A percentile compares a stretch with the other conserved stretches of the same genome.
Conservation (phyloP, 768 basidiomycete species). For the Gyrodon lividus region DNA sequence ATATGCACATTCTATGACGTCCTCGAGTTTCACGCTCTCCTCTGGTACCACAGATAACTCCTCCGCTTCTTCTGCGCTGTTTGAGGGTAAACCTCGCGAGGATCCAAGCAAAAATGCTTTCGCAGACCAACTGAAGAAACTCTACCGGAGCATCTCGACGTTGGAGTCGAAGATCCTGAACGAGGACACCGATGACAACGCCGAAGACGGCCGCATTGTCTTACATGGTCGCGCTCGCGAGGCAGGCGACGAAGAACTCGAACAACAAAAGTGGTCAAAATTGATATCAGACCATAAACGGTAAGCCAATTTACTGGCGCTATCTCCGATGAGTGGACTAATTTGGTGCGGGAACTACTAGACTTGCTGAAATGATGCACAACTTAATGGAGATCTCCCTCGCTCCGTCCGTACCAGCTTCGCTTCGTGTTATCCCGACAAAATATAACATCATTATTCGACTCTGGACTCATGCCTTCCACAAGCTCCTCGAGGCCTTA, state of each 20-base stretch:
- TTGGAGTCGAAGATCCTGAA: conserved; percentile 75
- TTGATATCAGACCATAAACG: conserved; percentile 79
- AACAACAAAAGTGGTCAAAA: conserved; percentile 75
- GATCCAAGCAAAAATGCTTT: conserved; percentile 66
- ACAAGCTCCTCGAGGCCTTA: conserved; percentile 86
- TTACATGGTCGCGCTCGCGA: conserved; percentile 34
- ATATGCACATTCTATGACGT: conserved; percentile 65
- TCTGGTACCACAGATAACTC: conserved; percentile 74
- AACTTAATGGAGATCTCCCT: conserved; percentile 83
- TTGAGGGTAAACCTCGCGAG: conserved; percentile 54
- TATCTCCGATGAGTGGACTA: neutral
- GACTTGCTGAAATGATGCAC: conserved; percentile 88
- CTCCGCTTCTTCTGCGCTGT: conserved; percentile 67
- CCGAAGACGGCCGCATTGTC: conserved; percentile 38
- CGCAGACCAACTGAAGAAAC: conserved; percentile 70
- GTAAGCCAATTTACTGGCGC: conserved; percentile 45
- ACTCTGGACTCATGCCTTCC: conserved; percentile 89
- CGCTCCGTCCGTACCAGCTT: conserved; percentile 84
- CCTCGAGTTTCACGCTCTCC: conserved; percentile 71
- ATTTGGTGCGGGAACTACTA: conserved; percentile 33
- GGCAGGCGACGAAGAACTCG: conserved; percentile 52
- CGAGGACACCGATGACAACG: conserved; percentile 57
- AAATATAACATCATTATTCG: conserved; percentile 96
- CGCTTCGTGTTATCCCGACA: conserved; percentile 82
- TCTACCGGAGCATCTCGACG: conserved; percentile 79